These are phyloP conservation scores for Balamuthia mandrillaris DNA, from an alignment of 208 protist genomes.

Conservation along the genomic window DNA sequence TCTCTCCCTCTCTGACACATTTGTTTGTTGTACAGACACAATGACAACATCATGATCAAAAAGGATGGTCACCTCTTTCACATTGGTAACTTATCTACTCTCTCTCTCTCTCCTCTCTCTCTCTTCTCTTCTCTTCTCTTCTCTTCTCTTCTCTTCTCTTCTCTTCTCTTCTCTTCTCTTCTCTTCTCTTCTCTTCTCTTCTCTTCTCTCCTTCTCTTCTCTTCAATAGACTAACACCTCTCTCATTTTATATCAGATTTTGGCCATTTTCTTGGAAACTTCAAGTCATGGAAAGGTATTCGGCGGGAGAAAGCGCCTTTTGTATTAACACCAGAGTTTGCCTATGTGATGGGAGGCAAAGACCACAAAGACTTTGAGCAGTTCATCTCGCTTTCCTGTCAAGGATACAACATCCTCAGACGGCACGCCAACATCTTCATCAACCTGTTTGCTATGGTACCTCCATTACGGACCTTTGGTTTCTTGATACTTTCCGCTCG, in stretches of 20 bases:
- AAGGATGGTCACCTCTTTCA: conserved; percentile 75
- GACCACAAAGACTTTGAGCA: background rate
- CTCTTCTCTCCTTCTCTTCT: too few species aligned
- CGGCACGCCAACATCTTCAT: conserved; percentile 68
- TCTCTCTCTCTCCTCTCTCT: conserved; percentile 12
- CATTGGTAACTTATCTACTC: conserved; percentile 56
- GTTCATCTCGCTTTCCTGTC: conserved; percentile 58
- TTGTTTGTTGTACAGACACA: too few species aligned
- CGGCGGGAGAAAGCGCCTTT: conserved; percentile 75
- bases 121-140: conserved; percentile 70
- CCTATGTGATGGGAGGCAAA: conserved; percentile 8
- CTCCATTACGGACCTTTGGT: background rate
- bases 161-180: background rate
- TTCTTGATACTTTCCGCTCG: background rate
- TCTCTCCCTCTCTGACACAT: too few species aligned
- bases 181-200: background rate
- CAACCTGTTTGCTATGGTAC: conserved; percentile 69
- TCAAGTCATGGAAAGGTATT: conserved; percentile 40
- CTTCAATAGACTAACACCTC: conserved; percentile 36
- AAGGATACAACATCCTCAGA: conserved; percentile 71
- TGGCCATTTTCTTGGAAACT: conserved; percentile 82
- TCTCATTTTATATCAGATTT: too few species aligned
- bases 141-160: background rate
- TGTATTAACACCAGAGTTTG: conserved; percentile 72
- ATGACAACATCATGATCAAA: conserved; percentile 75